A percentile compares a stretch with the other conserved stretches of the same genome.
Conservation (phyloP, 2,329 filamentous ascomycete genomes). For the Colletotrichum sp. region DNA sequence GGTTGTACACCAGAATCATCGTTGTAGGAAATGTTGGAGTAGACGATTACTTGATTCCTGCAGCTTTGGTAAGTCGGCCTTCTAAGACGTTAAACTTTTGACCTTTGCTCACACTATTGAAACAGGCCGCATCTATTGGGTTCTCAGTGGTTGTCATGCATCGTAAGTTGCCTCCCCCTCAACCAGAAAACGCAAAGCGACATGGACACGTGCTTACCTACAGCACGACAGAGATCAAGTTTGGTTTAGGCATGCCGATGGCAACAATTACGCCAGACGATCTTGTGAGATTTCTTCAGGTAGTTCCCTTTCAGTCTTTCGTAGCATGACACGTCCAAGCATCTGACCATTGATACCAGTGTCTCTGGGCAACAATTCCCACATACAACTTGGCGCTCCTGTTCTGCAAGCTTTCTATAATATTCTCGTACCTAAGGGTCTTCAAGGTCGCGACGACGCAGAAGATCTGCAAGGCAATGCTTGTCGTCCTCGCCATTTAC, state of each 20-base stretch:
- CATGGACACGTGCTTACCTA: background rate
- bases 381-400: background rate
- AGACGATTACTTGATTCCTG: background rate
- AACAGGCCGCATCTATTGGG: background rate
- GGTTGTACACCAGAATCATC: background rate
- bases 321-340: background rate
- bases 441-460: background rate
- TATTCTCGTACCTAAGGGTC: background rate
- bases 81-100: background rate
- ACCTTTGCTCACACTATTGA: background rate
- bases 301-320: background rate
- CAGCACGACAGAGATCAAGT: background rate
- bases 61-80: constrained; percentile 10
- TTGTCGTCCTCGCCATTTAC: constrained; percentile 25
- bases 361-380: background rate
- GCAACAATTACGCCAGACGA: background rate
- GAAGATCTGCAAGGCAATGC: background rate
- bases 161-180: background rate
- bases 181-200: background rate
- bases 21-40: background rate
- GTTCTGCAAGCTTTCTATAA: background rate
- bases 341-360: background rate
- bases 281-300: background rate
- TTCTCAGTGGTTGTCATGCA: background rate
- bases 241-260: background rate